Percentiles rank a stretch among this genome's conserved stretches.
Conservation (phyloP, 768 basidiomycete genomes). For the Trichaptum fuscoviolaceum region DNA sequence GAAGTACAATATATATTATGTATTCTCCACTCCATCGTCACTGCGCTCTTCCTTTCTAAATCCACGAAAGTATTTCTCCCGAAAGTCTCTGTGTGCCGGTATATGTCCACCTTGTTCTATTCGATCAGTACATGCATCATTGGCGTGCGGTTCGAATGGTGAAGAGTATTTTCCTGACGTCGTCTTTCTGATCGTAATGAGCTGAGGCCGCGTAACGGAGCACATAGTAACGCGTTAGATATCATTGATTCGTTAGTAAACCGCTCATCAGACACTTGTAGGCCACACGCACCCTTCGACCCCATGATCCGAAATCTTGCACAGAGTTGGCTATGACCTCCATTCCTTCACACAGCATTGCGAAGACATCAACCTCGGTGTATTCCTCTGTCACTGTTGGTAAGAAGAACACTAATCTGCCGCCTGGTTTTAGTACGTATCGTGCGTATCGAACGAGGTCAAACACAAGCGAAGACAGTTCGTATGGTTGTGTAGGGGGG, state of each 20-base stretch:
- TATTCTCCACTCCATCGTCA: not conserved
- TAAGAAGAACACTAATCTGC: constrained; percentile 92
- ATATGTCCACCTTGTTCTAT: constrained; percentile 30
- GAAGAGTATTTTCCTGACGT: constrained; percentile 39
- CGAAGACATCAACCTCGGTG: constrained; percentile 76
- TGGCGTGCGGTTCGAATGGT: constrained; percentile 46
- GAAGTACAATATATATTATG: not conserved
- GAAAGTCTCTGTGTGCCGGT: constrained; percentile 87
- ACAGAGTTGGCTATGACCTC: constrained; percentile 81
- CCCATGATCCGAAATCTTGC: constrained; percentile 95
- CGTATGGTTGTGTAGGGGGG: constrained; percentile 89
- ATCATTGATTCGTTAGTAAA: constrained; percentile 6
- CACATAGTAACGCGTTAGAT: constrained; percentile 2
- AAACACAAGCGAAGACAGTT: constrained; percentile 72
- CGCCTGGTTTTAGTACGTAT: constrained; percentile 78
- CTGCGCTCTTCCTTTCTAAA: constrained; percentile 45
- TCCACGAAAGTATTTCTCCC: constrained; percentile 82
- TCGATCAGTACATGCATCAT: constrained; percentile 8
- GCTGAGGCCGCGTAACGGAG: constrained; percentile 34
- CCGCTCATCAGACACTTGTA: not conserved
- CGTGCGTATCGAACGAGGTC: constrained; percentile 82
- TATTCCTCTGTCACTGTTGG: constrained; percentile 92
- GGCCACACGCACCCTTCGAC: constrained; percentile 62
- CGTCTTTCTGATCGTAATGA: constrained; percentile 85
- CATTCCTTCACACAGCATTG: constrained; percentile 82